A percentile compares a stretch with the other conserved stretches of the same genome.
These are phyloP conservation scores for Alternaria novae-zelandiae DNA, from an alignment of 2,329 filamentous ascomycete genomes.

Conservation along the genomic window DNA sequence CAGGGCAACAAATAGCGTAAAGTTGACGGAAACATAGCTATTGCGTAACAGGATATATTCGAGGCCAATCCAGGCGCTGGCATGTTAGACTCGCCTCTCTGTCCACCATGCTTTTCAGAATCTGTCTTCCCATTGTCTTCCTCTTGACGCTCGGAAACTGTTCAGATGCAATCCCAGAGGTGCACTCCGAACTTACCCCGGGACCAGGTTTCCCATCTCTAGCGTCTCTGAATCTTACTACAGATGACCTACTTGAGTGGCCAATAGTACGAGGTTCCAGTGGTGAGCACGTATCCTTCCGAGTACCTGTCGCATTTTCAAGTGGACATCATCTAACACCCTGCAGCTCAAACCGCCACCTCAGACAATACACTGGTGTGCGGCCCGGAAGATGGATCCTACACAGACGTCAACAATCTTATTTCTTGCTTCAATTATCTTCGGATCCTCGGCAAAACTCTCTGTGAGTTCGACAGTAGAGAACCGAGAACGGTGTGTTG, in stretches of 20 bases:
- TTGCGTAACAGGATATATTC: not conserved
- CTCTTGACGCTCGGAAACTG: not conserved
- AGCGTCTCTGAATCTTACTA: slow-evolving; percentile 10
- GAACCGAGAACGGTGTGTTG: not conserved
- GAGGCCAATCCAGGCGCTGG: not conserved
- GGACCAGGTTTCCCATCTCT: slow-evolving; percentile 12
- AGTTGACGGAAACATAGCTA: not conserved
- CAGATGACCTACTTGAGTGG: slow-evolving; percentile 4
- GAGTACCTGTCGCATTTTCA: not conserved
- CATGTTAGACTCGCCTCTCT: not conserved
- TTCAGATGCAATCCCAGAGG: not conserved
- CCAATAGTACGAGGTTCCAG: not conserved
- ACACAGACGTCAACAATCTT: slow-evolving; percentile 13
- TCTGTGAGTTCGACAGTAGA: slow-evolving; percentile 6
- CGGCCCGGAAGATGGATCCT: slow-evolving; percentile 10
- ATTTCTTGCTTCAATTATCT: slow-evolving; percentile 22
- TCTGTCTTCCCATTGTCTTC: not conserved
- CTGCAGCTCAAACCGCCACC: not conserved
- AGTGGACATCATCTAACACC: not conserved
- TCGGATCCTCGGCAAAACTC: slow-evolving; percentile 5
- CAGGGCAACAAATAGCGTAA: not conserved
- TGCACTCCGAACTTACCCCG: not conserved
- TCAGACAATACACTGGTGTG: not conserved
- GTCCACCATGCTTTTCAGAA: not conserved
- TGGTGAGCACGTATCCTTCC: not conserved